Percentiles rank a stretch among this genome's conserved stretches.
These are phyloP conservation scores for Coemansia sp. DNA, from an alignment of 192 early-diverging fungal genomes.

Conservation along the genomic window DNA sequence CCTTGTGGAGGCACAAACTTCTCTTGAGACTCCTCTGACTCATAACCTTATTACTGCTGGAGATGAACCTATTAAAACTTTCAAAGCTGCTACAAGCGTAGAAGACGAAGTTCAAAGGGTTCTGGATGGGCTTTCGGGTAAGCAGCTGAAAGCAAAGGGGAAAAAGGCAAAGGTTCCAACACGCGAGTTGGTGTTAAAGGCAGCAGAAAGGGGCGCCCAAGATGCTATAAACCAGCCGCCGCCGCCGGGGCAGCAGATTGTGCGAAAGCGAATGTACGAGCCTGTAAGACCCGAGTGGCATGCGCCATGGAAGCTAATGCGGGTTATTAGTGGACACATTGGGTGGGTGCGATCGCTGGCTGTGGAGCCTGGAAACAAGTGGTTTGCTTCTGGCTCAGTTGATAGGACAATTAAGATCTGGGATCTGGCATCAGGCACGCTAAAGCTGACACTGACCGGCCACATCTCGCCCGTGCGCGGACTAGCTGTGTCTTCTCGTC, in stretches of 20 bases:
- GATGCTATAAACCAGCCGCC: slow-evolving; percentile 4
- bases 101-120: slow-evolving; percentile 44
- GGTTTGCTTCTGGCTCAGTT: slow-evolving; percentile 98
- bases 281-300: slow-evolving; percentile 83
- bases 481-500: slow-evolving; percentile 87
- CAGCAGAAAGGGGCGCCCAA: slow-evolving; percentile 15
- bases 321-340: slow-evolving; percentile 95
- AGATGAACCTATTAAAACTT: background rate
- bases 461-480: slow-evolving; percentile 96
- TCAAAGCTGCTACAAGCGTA: slow-evolving; percentile 9
- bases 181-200: slow-evolving; percentile 31
- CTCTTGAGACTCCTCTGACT: background rate
- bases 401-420: slow-evolving; percentile 99
- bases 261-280: slow-evolving; percentile 51
- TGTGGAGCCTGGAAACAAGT: slow-evolving; percentile 93
- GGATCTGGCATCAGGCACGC: slow-evolving; percentile 96
- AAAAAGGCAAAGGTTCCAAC: slow-evolving; percentile 38
- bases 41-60: slow-evolving; percentile 19
- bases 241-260: slow-evolving; percentile 43
- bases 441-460: slow-evolving; percentile 94
- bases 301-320: slow-evolving; percentile 93
- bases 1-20: background rate
- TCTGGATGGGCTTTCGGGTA: slow-evolving; percentile 34
- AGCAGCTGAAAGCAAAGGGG: slow-evolving; percentile 17
- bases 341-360: slow-evolving; percentile 94